Evolutionary conservation across 331 rosid genomes (phyloP).

Genomic region (Malus hybrid): DNA sequence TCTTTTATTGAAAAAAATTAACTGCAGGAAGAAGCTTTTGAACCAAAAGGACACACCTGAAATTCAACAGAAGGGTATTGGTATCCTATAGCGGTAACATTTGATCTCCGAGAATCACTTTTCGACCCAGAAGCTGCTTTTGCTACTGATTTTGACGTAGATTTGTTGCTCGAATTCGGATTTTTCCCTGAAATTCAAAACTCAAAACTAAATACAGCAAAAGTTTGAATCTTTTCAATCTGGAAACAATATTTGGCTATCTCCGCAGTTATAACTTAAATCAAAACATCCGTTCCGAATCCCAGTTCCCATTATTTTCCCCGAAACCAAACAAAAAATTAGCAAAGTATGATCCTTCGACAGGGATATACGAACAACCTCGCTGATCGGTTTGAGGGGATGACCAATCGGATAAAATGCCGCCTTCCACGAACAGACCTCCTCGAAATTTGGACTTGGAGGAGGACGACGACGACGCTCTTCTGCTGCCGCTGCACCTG

Average conservation of each 20-base stretch:
- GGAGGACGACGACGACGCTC: constrained; percentile 27
- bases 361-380: constrained; percentile 29
- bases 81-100: constrained; percentile 31
- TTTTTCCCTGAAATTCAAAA: constrained; percentile 49
- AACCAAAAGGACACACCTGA: constrained; percentile 27
- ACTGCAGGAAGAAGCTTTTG: not conserved
- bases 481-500: constrained; percentile 24
- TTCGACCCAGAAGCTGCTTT: constrained; percentile 41
- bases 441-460: constrained; percentile 8
- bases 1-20: too few species aligned
- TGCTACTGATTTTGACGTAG: constrained; percentile 34
- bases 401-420: constrained; percentile 70
- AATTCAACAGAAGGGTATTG: constrained; percentile 25
- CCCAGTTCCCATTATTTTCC: not conserved
- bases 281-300: not conserved
- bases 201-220: not conserved
- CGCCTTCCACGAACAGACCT: constrained; percentile 61
- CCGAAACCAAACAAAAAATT: not conserved
- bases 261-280: not conserved
- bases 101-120: constrained; percentile 16
- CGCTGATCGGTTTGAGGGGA: constrained; percentile 23
- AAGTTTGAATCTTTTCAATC: not conserved
- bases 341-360: not conserved
- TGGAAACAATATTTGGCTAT: not conserved
- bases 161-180: constrained; percentile 21